Conservation (phyloP, 371 early-diverging fungal species). For the Rhizopus arrhizus region DNA sequence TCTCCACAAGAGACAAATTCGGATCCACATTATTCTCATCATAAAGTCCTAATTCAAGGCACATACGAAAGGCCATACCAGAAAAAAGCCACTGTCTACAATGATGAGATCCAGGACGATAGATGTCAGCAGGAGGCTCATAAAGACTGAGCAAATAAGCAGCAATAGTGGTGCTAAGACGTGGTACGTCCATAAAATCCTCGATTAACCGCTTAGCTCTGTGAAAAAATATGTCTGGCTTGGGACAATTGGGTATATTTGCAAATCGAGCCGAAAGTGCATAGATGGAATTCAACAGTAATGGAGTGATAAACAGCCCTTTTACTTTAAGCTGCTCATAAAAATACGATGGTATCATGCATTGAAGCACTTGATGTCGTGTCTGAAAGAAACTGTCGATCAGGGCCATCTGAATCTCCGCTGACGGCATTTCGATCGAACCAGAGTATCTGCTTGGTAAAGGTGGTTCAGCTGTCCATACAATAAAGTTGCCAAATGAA, state of each 20-base stretch:
- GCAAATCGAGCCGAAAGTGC: constrained; percentile 19
- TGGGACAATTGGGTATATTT: constrained; percentile 18
- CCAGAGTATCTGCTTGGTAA: constrained; percentile 30
- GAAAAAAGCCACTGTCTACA: constrained; percentile 38
- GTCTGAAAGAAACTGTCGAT: constrained; percentile 33
- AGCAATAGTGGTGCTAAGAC: constrained; percentile 42
- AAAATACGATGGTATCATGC: constrained; percentile 23
- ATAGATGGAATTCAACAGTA: constrained; percentile 39
- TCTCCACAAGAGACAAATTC: constrained; percentile 8
- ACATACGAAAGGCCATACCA: constrained; percentile 54
- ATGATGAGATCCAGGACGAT: constrained; percentile 18
- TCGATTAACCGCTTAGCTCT: constrained; percentile 35
- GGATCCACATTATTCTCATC: constrained; percentile 21
- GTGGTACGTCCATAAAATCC: constrained; percentile 42
- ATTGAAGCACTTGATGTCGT: constrained; percentile 8
- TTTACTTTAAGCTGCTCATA: constrained; percentile 29
- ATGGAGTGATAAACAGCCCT: constrained; percentile 35
- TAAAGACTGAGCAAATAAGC: constrained; percentile 37
- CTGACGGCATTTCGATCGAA: constrained; percentile 36
- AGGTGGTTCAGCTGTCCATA: constrained; percentile 27
- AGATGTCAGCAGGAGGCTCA: constrained; percentile 25
- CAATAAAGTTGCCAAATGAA: constrained; percentile 19
- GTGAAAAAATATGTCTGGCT: constrained; percentile 33
- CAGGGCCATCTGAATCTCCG: constrained; percentile 30
- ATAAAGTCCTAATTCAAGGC: constrained; percentile 36